phyloP scores from a whole-genome alignment of 257 asterid species.

The Solanum piurae region DNA sequence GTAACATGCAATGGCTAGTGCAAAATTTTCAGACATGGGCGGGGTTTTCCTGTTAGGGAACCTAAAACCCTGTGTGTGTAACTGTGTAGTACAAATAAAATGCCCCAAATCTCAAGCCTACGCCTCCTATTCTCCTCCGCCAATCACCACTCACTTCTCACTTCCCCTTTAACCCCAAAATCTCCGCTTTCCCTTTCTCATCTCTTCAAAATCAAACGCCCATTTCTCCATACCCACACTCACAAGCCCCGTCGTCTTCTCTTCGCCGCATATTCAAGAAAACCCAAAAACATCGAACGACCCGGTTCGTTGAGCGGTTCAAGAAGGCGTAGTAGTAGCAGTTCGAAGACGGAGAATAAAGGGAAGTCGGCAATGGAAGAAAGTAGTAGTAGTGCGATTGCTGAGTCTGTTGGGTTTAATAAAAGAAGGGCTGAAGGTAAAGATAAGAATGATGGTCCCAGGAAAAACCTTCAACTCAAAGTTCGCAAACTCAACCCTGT shows the following conservation, averaged over 20 bases:
- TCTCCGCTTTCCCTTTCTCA: slow-evolving; percentile 12
- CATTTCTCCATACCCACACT: slow-evolving; percentile 1
- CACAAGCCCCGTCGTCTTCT: slow-evolving; percentile 16
- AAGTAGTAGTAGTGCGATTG: background rate
- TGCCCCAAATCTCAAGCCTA: slow-evolving; percentile 55
- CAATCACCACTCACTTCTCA: slow-evolving; percentile 26
- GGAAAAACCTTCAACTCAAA: slow-evolving; percentile 58
- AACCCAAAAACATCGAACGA: slow-evolving; percentile 14
- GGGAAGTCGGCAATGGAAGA: slow-evolving; percentile 42
- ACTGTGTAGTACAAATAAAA: background rate
- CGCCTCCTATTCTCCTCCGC: slow-evolving; percentile 68
- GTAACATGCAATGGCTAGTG: background rate
- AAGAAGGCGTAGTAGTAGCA: slow-evolving; percentile 18
- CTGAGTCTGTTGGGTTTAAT: slow-evolving; percentile 46
- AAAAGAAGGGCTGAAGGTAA: slow-evolving; percentile 80
- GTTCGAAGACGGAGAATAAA: slow-evolving; percentile 8
- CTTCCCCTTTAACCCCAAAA: slow-evolving; percentile 26
- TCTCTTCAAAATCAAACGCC: slow-evolving; percentile 5
- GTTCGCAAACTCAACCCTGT: slow-evolving; percentile 67
- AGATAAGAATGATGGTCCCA: slow-evolving; percentile 44
- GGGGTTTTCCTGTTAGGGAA: background rate
- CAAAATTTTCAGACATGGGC: background rate
- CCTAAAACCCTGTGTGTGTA: slow-evolving; percentile 27
- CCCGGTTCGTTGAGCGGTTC: slow-evolving; percentile 17
- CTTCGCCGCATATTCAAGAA: slow-evolving; percentile 30